Conservation (phyloP, 495 filamentous ascomycete species). For the Penicillium bovifimosum region DNA sequence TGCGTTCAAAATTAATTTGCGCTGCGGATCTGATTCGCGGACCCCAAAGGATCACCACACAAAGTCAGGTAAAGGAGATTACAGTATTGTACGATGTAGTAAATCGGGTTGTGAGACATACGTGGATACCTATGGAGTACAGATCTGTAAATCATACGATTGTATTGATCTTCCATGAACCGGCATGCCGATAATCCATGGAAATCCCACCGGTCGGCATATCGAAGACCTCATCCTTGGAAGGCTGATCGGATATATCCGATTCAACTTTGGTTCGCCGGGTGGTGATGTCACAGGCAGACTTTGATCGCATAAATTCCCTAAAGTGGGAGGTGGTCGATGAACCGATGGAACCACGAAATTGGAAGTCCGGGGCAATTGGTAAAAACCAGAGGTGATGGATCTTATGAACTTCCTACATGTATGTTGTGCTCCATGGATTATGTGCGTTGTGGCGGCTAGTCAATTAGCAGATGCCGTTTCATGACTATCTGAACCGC, state of each 20-base stretch:
- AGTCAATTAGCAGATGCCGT: too few species aligned
- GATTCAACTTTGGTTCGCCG: neutral
- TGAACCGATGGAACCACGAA: too few species aligned
- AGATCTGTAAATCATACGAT: too few species aligned
- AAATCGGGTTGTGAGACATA: neutral
- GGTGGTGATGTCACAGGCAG: neutral
- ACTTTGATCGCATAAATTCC: neutral
- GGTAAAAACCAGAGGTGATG: too few species aligned
- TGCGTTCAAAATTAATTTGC: conserved; percentile 6
- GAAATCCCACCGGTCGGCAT: neutral
- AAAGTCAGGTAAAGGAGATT: neutral
- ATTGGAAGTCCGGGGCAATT: too few species aligned
- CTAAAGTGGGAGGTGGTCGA: neutral
- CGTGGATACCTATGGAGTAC: too few species aligned
- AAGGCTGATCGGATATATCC: neutral
- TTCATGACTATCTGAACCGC: too few species aligned
- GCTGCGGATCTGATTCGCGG: conserved; percentile 14
- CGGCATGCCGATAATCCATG: neutral
- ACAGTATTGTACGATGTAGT: neutral
- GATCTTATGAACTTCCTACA: too few species aligned
- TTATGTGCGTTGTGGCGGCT: too few species aligned
- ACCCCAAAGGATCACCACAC: conserved; percentile 12
- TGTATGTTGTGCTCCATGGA: too few species aligned
- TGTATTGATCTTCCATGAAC: too few species aligned
- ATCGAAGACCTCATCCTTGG: too few species aligned